Conservation (phyloP, 257 asterid species). For the Solanum ossicruentum region DNA sequence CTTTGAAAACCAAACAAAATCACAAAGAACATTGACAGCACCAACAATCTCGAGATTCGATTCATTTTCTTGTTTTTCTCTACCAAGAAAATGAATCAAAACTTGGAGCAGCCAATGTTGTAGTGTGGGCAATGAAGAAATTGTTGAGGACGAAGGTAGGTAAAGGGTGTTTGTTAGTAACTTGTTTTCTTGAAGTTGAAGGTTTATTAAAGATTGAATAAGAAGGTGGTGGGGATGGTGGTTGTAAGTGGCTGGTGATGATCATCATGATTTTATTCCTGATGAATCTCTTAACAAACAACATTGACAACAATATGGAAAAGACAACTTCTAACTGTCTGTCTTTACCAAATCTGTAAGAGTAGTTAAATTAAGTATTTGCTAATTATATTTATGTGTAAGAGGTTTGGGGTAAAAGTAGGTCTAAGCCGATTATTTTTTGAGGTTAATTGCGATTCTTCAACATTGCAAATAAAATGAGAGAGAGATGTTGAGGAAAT, state of each 20-base stretch:
- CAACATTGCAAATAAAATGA: neutral
- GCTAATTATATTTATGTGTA: neutral
- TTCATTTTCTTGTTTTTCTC: constrained; percentile 14
- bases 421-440: neutral
- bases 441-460: neutral
- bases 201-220: constrained; percentile 9
- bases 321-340: neutral
- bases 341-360: constrained; percentile 11
- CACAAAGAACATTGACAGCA: neutral
- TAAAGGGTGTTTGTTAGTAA: neutral
- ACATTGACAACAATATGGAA: neutral
- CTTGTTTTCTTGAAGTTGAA: constrained; percentile 7
- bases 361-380: neutral
- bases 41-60: constrained; percentile 10
- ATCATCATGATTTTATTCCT: constrained; percentile 35
- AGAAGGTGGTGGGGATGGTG: constrained; percentile 44
- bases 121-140: neutral
- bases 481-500: neutral
- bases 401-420: neutral
- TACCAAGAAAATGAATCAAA: neutral
- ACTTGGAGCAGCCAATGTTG: neutral
- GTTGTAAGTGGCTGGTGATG: constrained; percentile 66
- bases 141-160: neutral
- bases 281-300: constrained; percentile 27
- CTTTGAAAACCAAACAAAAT: constrained; percentile 4